Percentiles rank a stretch among this genome's conserved stretches.
These are phyloP conservation scores for Aspergillus chevalieri DNA, from an alignment of 2,329 filamentous ascomycete species.

Conservation along the genomic window DNA sequence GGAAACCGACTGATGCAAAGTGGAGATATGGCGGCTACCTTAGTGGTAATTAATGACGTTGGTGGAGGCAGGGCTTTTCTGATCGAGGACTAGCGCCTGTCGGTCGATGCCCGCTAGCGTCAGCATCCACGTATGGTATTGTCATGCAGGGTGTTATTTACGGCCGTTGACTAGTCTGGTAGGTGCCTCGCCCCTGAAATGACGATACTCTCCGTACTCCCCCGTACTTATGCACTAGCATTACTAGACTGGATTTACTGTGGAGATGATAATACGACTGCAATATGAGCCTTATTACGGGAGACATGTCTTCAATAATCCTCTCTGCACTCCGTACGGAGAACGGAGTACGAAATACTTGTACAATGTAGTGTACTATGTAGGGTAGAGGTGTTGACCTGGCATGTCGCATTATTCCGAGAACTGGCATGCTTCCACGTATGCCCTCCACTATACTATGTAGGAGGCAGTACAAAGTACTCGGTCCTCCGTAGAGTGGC, in stretches of 20 bases:
- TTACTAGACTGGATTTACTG: no score
- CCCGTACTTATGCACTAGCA: not conserved
- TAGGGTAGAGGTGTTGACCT: no score
- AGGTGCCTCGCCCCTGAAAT: not conserved
- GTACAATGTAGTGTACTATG: no score
- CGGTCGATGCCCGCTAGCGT: slow-evolving; percentile 7
- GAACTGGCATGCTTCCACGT: not conserved
- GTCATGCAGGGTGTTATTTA: not conserved
- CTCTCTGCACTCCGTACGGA: no score
- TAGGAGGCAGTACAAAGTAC: no score
- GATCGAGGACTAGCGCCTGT: slow-evolving; percentile 1
- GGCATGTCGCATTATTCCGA: not conserved
- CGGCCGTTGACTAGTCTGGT: not conserved
- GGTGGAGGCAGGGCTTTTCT: not conserved
- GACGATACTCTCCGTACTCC: not conserved
- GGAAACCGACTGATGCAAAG: not conserved
- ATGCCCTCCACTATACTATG: not conserved
- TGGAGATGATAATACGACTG: no score
- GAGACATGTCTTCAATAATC: no score
- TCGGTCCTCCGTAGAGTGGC: not conserved
- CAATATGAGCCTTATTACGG: no score
- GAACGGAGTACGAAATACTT: no score
- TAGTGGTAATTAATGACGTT: slow-evolving; percentile 1
- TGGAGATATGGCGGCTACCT: slow-evolving; percentile 4
- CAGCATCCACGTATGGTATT: not conserved